phyloP scores from a whole-genome alignment of 805 yeast genomes.

The Candida qinlingensis region DNA sequence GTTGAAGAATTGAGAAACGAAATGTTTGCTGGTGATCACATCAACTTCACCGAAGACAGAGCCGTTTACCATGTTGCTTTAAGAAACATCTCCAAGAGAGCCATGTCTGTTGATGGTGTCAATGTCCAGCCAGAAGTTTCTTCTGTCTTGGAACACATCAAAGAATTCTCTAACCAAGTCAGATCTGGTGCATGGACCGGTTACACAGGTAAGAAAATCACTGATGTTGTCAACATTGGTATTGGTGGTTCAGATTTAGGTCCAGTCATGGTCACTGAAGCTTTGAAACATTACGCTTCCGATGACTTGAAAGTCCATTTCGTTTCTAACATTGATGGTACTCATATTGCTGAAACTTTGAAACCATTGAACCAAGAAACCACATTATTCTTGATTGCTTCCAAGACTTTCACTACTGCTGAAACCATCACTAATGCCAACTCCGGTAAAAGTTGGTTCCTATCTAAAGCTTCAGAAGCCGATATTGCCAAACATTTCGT shows the following conservation, averaged over 20 bases:
- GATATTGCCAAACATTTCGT: conserved; percentile 96
- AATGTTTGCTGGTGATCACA: conserved; percentile 89
- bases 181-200: conserved; percentile 97
- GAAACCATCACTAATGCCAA: conserved; percentile 96
- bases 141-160: conserved; percentile 89
- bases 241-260: conserved; percentile 99
- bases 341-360: conserved; percentile 89
- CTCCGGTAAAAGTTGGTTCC: conserved; percentile 93
- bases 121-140: conserved; percentile 92
- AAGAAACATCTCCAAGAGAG: conserved; percentile 83
- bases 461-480: conserved; percentile 54
- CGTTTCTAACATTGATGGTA: conserved; percentile 98
- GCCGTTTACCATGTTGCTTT: conserved; percentile 97
- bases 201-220: conserved; percentile 89
- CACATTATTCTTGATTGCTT: conserved; percentile 86
- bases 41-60: conserved; percentile 92
- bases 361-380: conserved; percentile 80
- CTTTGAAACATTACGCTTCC: conserved; percentile 82
- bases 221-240: conserved; percentile 95
- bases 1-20: conserved; percentile 84
- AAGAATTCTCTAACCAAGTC: conserved; percentile 84
- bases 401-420: conserved; percentile 98
- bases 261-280: conserved; percentile 99
- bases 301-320: conserved; percentile 71
- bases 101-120: conserved; percentile 83